Base-by-base conservation (phyloP, 1,139 yeast genomes). In the Yamadazyma jaroonii region DNA sequence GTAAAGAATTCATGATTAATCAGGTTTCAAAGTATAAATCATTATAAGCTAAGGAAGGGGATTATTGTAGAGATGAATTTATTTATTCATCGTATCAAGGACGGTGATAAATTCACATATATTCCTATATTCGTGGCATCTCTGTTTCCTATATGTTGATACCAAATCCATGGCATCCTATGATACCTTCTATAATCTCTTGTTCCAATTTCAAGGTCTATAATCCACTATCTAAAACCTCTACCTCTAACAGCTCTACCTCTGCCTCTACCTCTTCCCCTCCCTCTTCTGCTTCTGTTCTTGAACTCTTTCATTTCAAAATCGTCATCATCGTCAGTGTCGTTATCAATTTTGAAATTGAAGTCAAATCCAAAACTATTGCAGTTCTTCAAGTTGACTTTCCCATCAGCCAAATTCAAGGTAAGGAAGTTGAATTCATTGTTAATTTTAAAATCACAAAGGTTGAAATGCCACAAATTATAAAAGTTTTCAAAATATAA, bases 381-480 rank as follows among this genome's bases (percentile, higher is more conserved):
- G 41, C 65, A 54, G 36, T 58, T 52, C 25, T 60, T 64, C 13
- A 64, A 49, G 32, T 53, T 46, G 2, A 48, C 31, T 23, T 39
- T 39, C 3, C 67, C 67, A 10, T 44, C 38, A 21, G 52, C 55
- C 31, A 60, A 49, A 32, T 52, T 49, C 41, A 64, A 61, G 5
- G 59, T 50, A 54, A 64, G 58, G 2, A 57, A 40, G 40, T 64
- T 64, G 31, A 49, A 50, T n/a, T 51, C 53, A 9, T 39, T 37
- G 11, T 42, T 43, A 11, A 54, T 48, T 17, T 51, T 39, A 37
- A 57, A 58, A 53, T 84, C 92, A 51, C 89, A 79, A 36, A 84
- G 60, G 51, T 84, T 84, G 53, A 81, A 82, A 55, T 84, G 88
- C 94, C 94, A 84, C 45, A 81, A 69, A 52, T 82, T 81, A 49